Conservation (phyloP, 768 basidiomycete genomes). For the Russula griseocarnosa region DNA sequence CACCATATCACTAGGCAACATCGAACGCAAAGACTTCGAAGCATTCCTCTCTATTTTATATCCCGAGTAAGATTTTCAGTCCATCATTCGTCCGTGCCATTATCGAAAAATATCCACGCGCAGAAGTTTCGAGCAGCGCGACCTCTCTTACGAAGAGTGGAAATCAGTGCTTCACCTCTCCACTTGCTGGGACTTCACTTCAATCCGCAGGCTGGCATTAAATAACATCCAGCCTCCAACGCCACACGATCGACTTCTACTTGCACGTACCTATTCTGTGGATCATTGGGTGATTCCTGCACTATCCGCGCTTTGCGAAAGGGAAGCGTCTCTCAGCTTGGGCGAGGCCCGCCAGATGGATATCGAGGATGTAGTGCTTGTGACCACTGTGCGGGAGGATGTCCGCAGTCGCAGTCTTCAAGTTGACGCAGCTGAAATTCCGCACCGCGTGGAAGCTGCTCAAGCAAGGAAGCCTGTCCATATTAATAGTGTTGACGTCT, state of each 20-base stretch:
- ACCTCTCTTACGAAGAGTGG: constrained; percentile 29
- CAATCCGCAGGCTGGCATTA: constrained; percentile 28
- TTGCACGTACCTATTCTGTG: constrained; percentile 12
- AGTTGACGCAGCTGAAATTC: not conserved
- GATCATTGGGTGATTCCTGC: constrained; percentile 21
- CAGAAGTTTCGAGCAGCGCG: constrained; percentile 11
- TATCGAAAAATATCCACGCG: not conserved
- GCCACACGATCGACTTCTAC: constrained; percentile 10
- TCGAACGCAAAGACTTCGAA: constrained; percentile 20
- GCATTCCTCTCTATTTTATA: constrained; percentile 25
- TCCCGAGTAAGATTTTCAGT: constrained; percentile 10
- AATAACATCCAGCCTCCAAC: constrained; percentile 2
- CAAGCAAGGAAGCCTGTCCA: not conserved
- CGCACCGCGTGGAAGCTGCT: not conserved
- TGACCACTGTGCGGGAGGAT: constrained; percentile 1
- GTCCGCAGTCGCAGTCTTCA: not conserved
- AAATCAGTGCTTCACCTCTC: constrained; percentile 31
- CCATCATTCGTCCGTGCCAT: not conserved
- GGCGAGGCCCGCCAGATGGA: constrained; percentile 8
- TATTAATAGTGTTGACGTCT: not conserved
- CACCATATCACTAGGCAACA: not conserved
- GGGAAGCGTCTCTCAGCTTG: not conserved
- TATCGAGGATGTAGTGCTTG: constrained; percentile 14
- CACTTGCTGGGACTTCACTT: constrained; percentile 34
- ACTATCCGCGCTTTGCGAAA: constrained; percentile 12